These are phyloP conservation scores for Colletotrichum lindemuthianum DNA, from an alignment of 2,329 filamentous ascomycete species.

Conservation along the genomic window DNA sequence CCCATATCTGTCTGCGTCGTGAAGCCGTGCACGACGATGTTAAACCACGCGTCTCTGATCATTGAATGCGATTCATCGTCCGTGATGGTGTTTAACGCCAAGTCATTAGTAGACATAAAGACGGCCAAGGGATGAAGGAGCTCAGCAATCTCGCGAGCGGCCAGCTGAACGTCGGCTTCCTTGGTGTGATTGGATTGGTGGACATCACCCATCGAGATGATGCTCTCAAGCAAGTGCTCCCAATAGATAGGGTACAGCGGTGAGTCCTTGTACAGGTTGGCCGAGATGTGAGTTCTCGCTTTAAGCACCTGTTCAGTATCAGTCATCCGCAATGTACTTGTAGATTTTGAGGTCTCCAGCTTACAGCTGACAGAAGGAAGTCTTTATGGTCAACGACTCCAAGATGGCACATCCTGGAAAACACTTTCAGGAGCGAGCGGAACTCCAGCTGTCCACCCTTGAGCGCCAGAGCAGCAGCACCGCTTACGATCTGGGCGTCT, in stretches of 20 bases:
- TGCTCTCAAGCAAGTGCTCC: slow-evolving; percentile 82
- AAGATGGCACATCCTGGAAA: slow-evolving; percentile 78
- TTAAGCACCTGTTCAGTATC: slow-evolving; percentile 68
- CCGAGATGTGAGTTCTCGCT: slow-evolving; percentile 82
- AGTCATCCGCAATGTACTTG: neutral
- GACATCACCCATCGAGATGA: slow-evolving; percentile 90
- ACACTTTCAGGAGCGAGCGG: slow-evolving; percentile 85
- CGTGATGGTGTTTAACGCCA: slow-evolving; percentile 57
- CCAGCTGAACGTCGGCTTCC: slow-evolving; percentile 82
- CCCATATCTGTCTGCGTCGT: slow-evolving; percentile 78
- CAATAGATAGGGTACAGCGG: slow-evolving; percentile 86
- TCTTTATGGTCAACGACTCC: slow-evolving; percentile 76
- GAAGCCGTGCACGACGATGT: slow-evolving; percentile 94
- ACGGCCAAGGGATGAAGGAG: slow-evolving; percentile 88
- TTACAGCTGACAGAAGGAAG: slow-evolving; percentile 76
- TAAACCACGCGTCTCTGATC: slow-evolving; percentile 96
- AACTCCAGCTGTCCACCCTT: slow-evolving; percentile 85
- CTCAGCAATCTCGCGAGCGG: slow-evolving; percentile 87
- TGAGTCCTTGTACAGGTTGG: slow-evolving; percentile 73
- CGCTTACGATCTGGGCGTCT: slow-evolving; percentile 86
- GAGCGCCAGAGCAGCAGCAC: slow-evolving; percentile 81
- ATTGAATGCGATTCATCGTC: slow-evolving; percentile 78
- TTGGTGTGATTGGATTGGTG: slow-evolving; percentile 78
- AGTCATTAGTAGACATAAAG: slow-evolving; percentile 76
- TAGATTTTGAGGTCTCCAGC: slow-evolving; percentile 42